A percentile compares a stretch with the other conserved stretches of the same genome.
Evolutionary conservation across 495 filamentous ascomycete genomes (phyloP).

Genomic region (Daldinia vernicosa): DNA sequence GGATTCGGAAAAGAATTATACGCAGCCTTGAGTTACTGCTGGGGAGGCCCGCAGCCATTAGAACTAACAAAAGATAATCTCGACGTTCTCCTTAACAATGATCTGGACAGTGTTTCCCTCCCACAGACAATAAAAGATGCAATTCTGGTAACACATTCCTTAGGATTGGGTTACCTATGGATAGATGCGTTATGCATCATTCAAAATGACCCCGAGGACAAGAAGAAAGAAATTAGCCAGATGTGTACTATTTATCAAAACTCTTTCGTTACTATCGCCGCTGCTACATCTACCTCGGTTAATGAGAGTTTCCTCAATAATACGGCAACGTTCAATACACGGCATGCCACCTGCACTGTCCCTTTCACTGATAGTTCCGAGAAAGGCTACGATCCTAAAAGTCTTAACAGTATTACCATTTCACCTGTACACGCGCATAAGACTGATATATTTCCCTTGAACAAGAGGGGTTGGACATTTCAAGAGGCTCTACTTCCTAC

Average conservation of each 20-base stretch:
- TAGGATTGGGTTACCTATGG: constrained; percentile 38
- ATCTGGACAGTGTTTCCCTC: constrained; percentile 5
- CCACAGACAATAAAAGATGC: constrained; percentile 23
- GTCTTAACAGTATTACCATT: constrained; percentile 5
- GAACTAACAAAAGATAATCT: constrained; percentile 17
- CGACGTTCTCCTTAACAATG: not conserved
- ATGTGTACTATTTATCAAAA: constrained; percentile 35
- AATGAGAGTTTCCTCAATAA: constrained; percentile 23
- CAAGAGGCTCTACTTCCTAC: constrained; percentile 24
- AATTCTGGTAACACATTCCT: not conserved
- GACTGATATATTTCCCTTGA: constrained; percentile 21
- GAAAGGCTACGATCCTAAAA: not conserved
- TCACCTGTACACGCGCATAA: constrained; percentile 16
- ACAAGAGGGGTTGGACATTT: constrained; percentile 31
- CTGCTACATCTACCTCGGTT: constrained; percentile 22
- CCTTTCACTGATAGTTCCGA: not conserved
- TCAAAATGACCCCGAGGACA: constrained; percentile 43
- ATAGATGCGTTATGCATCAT: constrained; percentile 46
- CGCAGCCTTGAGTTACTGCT: constrained; percentile 25
- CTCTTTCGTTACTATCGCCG: constrained; percentile 22
- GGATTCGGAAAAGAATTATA: not conserved
- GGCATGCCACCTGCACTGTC: constrained; percentile 22
- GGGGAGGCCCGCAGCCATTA: constrained; percentile 31
- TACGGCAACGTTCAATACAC: constrained; percentile 4
- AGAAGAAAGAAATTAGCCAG: constrained; percentile 27